Evolutionary conservation across 108 stramenopile genomes (phyloP).

Genomic region (Bacterosira constricta): DNA sequence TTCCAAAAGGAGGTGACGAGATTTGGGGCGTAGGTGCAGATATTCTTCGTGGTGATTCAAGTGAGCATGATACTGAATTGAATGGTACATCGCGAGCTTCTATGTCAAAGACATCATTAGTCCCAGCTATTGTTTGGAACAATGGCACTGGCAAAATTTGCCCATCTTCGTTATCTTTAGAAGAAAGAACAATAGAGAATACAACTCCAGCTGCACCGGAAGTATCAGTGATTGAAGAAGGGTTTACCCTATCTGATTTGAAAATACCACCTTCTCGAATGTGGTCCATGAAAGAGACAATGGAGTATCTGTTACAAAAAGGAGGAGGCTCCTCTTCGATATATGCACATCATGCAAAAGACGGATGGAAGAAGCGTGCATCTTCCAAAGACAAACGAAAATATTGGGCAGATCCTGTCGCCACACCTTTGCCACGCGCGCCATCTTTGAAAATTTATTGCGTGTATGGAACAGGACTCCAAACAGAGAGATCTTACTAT

Average conservation of each 20-base stretch:
- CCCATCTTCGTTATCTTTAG: not conserved
- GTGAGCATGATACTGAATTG: not conserved
- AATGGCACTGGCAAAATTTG: constrained; percentile 32
- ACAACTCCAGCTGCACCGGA: not conserved
- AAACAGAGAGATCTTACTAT: constrained; percentile 82
- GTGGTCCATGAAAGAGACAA: constrained; percentile 36
- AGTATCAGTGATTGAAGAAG: not conserved
- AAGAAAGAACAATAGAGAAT: constrained; percentile 6
- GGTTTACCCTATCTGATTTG: not conserved
- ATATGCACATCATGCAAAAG: constrained; percentile 39
- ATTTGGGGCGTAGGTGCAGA: constrained; percentile 81
- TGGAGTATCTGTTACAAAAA: constrained; percentile 56
- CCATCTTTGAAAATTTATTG: constrained; percentile 88
- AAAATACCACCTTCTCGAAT: constrained; percentile 18
- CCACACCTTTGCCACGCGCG: constrained; percentile 78
- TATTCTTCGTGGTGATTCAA: constrained; percentile 2
- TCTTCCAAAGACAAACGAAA: constrained; percentile 28
- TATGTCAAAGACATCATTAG: not conserved
- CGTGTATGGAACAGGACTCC: constrained; percentile 82
- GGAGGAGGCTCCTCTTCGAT: constrained; percentile 68
- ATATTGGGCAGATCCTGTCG: constrained; percentile 78
- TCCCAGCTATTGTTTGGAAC: constrained; percentile 36
- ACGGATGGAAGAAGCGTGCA: constrained; percentile 32
- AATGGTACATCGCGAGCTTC: not conserved
- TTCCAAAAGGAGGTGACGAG: constrained; percentile 86